Conservation (phyloP, 306 rosid species). For the Parietaria judaica region DNA sequence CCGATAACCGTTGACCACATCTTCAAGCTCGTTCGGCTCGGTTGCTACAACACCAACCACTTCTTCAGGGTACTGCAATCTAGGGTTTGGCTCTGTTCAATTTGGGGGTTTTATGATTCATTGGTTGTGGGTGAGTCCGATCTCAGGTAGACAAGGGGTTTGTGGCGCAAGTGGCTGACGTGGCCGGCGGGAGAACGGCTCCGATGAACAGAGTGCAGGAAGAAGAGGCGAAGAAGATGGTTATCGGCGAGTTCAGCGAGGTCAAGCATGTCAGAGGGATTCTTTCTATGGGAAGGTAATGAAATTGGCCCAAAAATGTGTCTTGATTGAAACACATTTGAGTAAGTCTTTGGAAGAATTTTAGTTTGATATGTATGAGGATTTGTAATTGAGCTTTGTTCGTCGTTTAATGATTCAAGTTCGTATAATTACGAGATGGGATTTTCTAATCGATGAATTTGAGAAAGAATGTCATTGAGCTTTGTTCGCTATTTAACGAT, state of each 20-base stretch:
- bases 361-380: too few relatives aligned
- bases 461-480: too few relatives aligned
- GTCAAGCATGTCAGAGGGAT: constrained; percentile 92
- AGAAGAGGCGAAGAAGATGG: constrained; percentile 53
- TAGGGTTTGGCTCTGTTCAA: constrained; percentile 1
- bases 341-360: background rate
- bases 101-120: background rate
- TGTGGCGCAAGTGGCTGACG: constrained; percentile 96
- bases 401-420: too few relatives aligned
- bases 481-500: too few relatives aligned
- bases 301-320: background rate
- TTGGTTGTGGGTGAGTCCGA: constrained; percentile 12
- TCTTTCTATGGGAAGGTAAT: constrained; percentile 96
- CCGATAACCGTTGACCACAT: constrained; percentile 90
- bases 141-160: constrained; percentile 83
- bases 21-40: constrained; percentile 86
- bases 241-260: constrained; percentile 75
- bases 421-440: too few relatives aligned
- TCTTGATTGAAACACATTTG: constrained; percentile 5
- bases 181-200: constrained; percentile 58
- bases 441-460: too few relatives aligned
- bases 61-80: constrained; percentile 63
- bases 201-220: constrained; percentile 83
- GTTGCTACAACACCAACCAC: constrained; percentile 82
- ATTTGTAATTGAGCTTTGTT: too few relatives aligned